A percentile compares a stretch with the other conserved stretches of the same genome.
These are phyloP conservation scores for Syzygium grande DNA, from an alignment of 345 rosid species.

Conservation along the genomic window DNA sequence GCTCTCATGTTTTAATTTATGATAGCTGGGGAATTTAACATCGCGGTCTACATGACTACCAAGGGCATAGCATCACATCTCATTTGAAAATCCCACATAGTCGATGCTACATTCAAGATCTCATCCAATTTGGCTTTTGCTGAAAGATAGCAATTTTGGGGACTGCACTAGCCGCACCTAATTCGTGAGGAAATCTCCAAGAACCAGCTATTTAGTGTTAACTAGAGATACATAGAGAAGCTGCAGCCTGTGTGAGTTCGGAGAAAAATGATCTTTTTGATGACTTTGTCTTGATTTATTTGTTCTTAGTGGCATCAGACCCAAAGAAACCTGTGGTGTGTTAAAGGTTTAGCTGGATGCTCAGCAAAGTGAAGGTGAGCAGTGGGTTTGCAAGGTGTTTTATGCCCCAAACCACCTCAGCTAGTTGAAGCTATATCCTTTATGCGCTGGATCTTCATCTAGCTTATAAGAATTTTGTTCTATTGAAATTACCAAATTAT, in stretches of 20 bases:
- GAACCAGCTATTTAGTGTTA: no score
- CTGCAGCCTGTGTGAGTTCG: no score
- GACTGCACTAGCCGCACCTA: no score
- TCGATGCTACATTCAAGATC: neutral
- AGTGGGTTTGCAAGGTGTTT: constrained; percentile 80
- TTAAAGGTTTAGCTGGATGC: constrained; percentile 81
- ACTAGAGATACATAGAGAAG: no score
- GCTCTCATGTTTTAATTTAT: no score
- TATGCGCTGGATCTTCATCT: neutral
- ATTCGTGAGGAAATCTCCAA: no score
- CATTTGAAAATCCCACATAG: neutral
- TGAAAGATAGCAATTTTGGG: no score
- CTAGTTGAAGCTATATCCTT: constrained; percentile 94
- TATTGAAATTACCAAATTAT: neutral
- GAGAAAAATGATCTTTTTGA: neutral
- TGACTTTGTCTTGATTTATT: neutral
- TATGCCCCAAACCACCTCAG: constrained; percentile 91
- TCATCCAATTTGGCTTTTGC: neutral
- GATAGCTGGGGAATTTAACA: no score
- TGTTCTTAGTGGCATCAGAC: constrained; percentile 78
- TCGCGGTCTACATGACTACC: no score
- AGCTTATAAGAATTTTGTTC: no score
- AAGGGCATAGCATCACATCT: no score
- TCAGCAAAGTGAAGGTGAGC: constrained; percentile 93
- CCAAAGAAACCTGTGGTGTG: constrained; percentile 96